phyloP scores from a whole-genome alignment of 108 stramenopile genomes.

The Skeletonema marinoi region DNA sequence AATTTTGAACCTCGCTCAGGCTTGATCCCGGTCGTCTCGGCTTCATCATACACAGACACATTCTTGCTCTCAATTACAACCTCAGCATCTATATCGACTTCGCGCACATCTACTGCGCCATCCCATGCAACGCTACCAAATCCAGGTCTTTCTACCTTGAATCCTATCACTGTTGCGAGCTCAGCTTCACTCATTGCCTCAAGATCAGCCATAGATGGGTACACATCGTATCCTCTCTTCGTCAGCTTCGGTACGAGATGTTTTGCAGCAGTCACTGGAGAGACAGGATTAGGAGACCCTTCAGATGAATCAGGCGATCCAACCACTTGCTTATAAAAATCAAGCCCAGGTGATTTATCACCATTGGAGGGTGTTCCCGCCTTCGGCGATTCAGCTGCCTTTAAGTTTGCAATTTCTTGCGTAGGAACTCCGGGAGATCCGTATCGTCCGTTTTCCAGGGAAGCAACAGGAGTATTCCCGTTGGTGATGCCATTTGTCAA shows the following conservation, averaged over 20 bases:
- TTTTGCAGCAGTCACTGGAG: constrained; percentile 7
- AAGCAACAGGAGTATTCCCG: constrained; percentile 14
- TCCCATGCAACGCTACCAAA: constrained; percentile 92
- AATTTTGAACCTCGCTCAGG: constrained; percentile 84
- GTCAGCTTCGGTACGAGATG: constrained; percentile 73
- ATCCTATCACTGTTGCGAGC: constrained; percentile 84
- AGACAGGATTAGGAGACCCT: constrained; percentile 11
- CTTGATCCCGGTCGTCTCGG: constrained; percentile 73
- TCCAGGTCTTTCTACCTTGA: constrained; percentile 70
- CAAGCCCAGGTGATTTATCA: constrained; percentile 47
- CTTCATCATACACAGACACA: constrained; percentile 86
- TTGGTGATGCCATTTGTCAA: constrained; percentile 42
- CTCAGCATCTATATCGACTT: constrained; percentile 75
- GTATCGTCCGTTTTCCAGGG: constrained; percentile 36
- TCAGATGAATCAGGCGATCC: constrained; percentile 36
- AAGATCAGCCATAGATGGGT: constrained; percentile 69
- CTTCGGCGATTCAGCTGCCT: constrained; percentile 9
- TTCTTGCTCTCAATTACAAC: constrained; percentile 83
- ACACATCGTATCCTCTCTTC: constrained; percentile 81
- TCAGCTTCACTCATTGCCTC: constrained; percentile 79
- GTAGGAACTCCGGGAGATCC: constrained; percentile 22
- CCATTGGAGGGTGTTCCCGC: constrained; percentile 11
- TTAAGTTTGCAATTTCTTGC: constrained; percentile 10
- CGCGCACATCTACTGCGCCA: constrained; percentile 91
- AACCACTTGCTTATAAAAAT: constrained; percentile 69